Conservation (phyloP, 176 grass and related monocot species). For the Leersia perrieri region DNA sequence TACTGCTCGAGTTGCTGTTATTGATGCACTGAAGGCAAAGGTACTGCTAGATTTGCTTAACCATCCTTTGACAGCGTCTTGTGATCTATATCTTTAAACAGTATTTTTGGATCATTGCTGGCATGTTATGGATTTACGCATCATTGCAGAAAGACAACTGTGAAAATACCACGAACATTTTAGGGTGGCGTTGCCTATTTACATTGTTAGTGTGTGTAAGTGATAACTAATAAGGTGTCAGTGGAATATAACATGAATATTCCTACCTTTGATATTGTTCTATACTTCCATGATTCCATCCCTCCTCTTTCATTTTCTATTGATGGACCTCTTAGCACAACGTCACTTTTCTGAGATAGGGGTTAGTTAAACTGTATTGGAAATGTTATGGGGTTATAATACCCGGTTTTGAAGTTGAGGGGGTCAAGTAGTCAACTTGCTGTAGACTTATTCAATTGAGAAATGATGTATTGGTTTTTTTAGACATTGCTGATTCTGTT, state of each 20-base stretch:
- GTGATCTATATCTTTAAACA: background rate
- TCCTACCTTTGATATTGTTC: background rate
- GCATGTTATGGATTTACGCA: background rate
- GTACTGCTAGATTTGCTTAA: background rate
- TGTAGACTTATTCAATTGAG: too few relatives aligned
- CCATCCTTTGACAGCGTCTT: background rate
- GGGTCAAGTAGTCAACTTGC: too few relatives aligned
- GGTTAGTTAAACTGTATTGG: too few relatives aligned
- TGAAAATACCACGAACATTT: background rate
- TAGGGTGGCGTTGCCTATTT: background rate
- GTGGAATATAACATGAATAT: background rate
- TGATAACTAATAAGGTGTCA: background rate
- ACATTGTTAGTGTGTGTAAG: background rate
- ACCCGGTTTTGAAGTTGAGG: too few relatives aligned
- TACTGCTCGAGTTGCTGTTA: background rate
- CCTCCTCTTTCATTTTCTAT: background rate
- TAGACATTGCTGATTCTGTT: background rate
- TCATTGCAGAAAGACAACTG: background rate
- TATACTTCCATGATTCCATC: too few relatives aligned
- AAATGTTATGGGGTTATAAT: too few relatives aligned
- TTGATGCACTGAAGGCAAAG: background rate
- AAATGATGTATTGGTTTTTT: background rate
- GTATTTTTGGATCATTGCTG: background rate
- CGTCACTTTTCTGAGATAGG: background rate
- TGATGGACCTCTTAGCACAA: background rate